Base-by-base conservation (phyloP, 257 asterid genomes). In the Anisodus acutangulus region DNA sequence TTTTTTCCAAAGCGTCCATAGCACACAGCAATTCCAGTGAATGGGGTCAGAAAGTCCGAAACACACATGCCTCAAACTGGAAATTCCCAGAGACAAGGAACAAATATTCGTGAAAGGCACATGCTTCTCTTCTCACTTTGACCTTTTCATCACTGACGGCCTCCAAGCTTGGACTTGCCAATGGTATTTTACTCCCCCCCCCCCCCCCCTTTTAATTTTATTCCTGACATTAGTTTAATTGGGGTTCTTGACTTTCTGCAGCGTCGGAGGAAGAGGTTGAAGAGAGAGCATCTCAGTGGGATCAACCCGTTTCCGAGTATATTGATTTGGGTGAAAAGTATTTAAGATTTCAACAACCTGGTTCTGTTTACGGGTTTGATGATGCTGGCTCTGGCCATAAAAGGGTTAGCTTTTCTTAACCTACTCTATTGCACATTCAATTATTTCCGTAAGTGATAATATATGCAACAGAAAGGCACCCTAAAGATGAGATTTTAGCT, bases 241-340 rank as follows among this genome's bases (percentile, higher is more conserved):
- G 35, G 60, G 35, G 1, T 11, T 41, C 47, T 58, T 78, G 4
- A 2, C 9, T 19, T 47, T 72, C 13, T 78, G 79, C 57, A 96
- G 99, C 93, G 54, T 87, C 95, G 82, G 98, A 92, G 86, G 97
- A 94, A 74, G 98, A 93, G 90, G 94, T 96, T 81, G 80, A 87
- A 60, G 98, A 94, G 88, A 91, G 99, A 83, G 98, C 99, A 22
- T 89, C 93, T 11, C 88, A 89, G n/a, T 96, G 99, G 99, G 98
- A 96, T 84, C 97, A 91, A 85, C 91, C 93, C 85, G 93, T 88
- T 85, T 78, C 90, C 80, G 97, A 94, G 80, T 94, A 96, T 88
- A 81, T 93, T 55, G 93, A 92, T 69, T 88, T 93, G 87, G 95
- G 92, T 67, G 98, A 93, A 92, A 92, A 88, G 57, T 92, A 94